A percentile compares a stretch with the other conserved stretches of the same genome.
Conservation (phyloP, 2,329 filamentous ascomycete species). For the Fusarium floridanum region DNA sequence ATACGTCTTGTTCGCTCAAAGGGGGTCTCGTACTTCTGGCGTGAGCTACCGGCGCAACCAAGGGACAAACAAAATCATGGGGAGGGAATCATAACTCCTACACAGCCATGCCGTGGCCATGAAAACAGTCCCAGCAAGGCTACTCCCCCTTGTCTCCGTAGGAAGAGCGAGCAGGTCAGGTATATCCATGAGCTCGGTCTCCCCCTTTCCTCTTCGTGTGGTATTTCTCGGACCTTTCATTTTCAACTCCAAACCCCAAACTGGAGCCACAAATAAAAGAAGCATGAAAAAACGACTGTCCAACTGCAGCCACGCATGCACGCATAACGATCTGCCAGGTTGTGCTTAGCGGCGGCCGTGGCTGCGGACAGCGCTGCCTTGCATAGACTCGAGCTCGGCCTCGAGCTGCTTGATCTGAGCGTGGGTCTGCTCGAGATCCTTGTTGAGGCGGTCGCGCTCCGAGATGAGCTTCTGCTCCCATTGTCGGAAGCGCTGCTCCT, state of each 20-base stretch:
- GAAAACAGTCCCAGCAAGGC: conserved; percentile 33
- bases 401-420: conserved; percentile 94
- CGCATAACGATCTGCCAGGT: conserved; percentile 22
- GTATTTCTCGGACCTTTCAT: conserved; percentile 50
- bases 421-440: conserved; percentile 98
- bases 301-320: conserved; percentile 46
- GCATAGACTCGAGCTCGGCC: conserved; percentile 91
- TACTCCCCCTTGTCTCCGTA: conserved; percentile 24
- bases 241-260: conserved; percentile 54
- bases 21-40: conserved; percentile 37
- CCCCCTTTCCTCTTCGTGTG: conserved; percentile 39
- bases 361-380: conserved; percentile 89
- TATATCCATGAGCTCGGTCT: conserved; percentile 49
- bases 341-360: conserved; percentile 86
- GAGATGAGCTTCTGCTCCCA: conserved; percentile 99
- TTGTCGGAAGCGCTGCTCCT: conserved; percentile 98
- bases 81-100: conserved; percentile 46
- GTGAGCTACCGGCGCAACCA: conserved; percentile 41
- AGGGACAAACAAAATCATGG: conserved; percentile 42
- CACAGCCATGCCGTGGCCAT: conserved; percentile 41
- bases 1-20: conserved; percentile 46
- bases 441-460: conserved; percentile 98
- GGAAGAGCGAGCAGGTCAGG: conserved; percentile 44
- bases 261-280: conserved; percentile 46
- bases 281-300: conserved; percentile 46